phyloP scores from a whole-genome alignment of 495 filamentous ascomycete genomes.

The Thermothielavioides terrestris region DNA sequence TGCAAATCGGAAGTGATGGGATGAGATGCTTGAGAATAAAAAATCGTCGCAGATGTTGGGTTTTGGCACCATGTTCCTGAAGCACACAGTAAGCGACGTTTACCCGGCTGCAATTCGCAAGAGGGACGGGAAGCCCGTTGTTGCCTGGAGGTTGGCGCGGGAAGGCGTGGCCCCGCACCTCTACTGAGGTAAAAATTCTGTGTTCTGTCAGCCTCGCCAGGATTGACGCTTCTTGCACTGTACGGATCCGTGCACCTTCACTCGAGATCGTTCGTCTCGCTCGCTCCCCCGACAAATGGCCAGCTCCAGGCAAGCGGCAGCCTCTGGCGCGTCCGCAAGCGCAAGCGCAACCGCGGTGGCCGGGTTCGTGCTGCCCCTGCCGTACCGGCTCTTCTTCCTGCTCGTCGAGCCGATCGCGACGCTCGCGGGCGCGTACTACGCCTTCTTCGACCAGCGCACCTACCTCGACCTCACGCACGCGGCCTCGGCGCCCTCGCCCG shows the following conservation, averaged over 20 bases:
- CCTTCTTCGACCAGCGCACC: constrained; percentile 44
- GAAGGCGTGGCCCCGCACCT: no score
- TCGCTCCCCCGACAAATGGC: constrained; percentile 1
- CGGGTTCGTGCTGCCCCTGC: constrained; percentile 31
- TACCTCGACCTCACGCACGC: constrained; percentile 54
- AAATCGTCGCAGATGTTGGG: no score
- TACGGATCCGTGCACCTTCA: background rate
- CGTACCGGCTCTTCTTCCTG: constrained; percentile 57
- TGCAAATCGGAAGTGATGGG: no score
- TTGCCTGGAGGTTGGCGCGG: no score
- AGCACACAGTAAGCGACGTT: no score
- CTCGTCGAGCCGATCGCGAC: constrained; percentile 57
- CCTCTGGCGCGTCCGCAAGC: background rate
- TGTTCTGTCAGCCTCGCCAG: no score
- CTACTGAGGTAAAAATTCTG: no score
- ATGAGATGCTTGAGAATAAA: no score
- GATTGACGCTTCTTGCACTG: no score
- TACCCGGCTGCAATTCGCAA: no score
- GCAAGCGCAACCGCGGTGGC: background rate
- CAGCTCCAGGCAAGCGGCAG: background rate
- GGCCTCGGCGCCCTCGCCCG: constrained; percentile 30
- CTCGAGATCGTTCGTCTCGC: background rate
- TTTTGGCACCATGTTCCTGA: no score
- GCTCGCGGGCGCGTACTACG: constrained; percentile 56
- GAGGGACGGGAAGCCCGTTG: no score